Evolutionary conservation across 2,329 filamentous ascomycete species (phyloP).

Genomic region (Elsinoe australis): DNA sequence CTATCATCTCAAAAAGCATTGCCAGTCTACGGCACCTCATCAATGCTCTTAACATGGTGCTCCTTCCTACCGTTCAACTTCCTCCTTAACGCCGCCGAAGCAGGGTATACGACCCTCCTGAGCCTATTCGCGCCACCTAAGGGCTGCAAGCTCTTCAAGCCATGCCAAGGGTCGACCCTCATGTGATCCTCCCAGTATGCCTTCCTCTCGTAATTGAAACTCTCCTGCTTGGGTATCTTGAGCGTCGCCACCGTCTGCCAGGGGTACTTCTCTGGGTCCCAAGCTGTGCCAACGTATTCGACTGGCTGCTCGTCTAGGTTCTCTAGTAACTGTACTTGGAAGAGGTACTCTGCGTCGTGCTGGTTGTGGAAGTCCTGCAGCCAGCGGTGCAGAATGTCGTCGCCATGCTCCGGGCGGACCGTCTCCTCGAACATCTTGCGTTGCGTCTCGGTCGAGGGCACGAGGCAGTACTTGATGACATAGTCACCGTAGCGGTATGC

Average conservation of each 20-base stretch:
- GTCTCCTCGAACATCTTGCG: conserved; percentile 35
- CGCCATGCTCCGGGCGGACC: conserved; percentile 31
- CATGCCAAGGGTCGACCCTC: conserved; percentile 38
- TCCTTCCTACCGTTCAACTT: conserved; percentile 35
- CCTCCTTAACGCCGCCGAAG: conserved; percentile 31
- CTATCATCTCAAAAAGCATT: too few species aligned
- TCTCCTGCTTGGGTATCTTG: conserved; percentile 37
- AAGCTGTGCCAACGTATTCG: conserved; percentile 38
- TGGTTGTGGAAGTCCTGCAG: conserved; percentile 34
- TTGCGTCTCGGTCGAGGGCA: conserved; percentile 37
- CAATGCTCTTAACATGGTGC: conserved; percentile 32
- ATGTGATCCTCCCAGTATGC: conserved; percentile 41
- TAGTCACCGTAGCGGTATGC: conserved; percentile 44
- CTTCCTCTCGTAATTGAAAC: conserved; percentile 35
- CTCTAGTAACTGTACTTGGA: conserved; percentile 42
- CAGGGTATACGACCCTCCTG: conserved; percentile 35
- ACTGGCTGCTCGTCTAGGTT: conserved; percentile 41
- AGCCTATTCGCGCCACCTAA: conserved; percentile 36
- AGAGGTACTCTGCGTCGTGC: conserved; percentile 38
- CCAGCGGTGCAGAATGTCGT: conserved; percentile 36
- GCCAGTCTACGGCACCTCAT: conserved; percentile 39
- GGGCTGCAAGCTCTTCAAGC: conserved; percentile 36
- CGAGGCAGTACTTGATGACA: conserved; percentile 42
- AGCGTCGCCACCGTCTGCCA: conserved; percentile 41
- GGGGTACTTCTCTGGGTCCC: conserved; percentile 43